Evolutionary conservation across 176 grass and related monocot genomes (phyloP).

Genomic region (Musa acuminata): DNA sequence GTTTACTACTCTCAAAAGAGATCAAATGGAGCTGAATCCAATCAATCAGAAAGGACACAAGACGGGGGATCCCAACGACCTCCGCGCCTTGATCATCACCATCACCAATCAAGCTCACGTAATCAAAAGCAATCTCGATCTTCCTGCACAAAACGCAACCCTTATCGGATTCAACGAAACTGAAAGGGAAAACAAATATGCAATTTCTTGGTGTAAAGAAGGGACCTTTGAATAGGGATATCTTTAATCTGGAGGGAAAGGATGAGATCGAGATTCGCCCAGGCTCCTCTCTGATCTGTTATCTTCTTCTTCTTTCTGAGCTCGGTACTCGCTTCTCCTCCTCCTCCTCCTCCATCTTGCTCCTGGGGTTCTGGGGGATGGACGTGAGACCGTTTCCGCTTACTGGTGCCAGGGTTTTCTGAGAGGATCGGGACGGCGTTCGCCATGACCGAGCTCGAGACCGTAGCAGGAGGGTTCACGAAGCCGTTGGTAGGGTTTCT

Average conservation of each 20-base stretch:
- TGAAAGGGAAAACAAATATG: background rate
- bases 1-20: conserved; percentile 51
- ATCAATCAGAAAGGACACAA: conserved; percentile 57
- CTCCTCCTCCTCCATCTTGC: background rate
- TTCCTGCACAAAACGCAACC: conserved; percentile 58
- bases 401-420: background rate
- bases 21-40: conserved; percentile 70
- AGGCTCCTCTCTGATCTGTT: conserved; percentile 15
- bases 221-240: conserved; percentile 51
- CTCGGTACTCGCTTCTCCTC: background rate
- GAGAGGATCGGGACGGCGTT: background rate
- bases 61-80: conserved; percentile 30
- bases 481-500: too few relatives aligned
- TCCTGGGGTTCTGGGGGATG: background rate
- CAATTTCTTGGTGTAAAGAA: background rate
- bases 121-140: conserved; percentile 53
- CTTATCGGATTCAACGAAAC: conserved; percentile 2
- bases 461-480: too few relatives aligned
- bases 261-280: conserved; percentile 64
- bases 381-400: background rate
- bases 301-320: conserved; percentile 7
- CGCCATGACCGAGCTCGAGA: background rate
- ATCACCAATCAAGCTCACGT: conserved; percentile 28
- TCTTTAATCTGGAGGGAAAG: conserved; percentile 78
- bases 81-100: conserved; percentile 28